Percentiles rank a stretch among this genome's conserved stretches.
Evolutionary conservation across 345 rosid genomes (phyloP).

Genomic region (Arabidopsis thaliana): TAIR10.1 NC_003076.8:7274001-7274500

Average conservation of each 20-base stretch:
- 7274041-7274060: slow-evolving; percentile 14
- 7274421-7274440: slow-evolving; percentile 33
- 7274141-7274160: slow-evolving; percentile 85
- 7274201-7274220: slow-evolving; percentile 97
- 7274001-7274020: slow-evolving; percentile 79
- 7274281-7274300: background rate
- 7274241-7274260: slow-evolving; percentile 72
- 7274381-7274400: slow-evolving; percentile 5
- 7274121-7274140: slow-evolving; percentile 49
- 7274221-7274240: slow-evolving; percentile 79
- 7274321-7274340: slow-evolving; percentile 5
- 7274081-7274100: background rate
- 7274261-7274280: slow-evolving; percentile 79
- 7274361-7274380: background rate
- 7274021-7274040: slow-evolving; percentile 62
- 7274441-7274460: slow-evolving; percentile 63
- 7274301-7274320: background rate
- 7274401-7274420: background rate
- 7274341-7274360: slow-evolving; percentile 8
- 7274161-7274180: slow-evolving; percentile 64
- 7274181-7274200: slow-evolving; percentile 71
- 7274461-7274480: slow-evolving; percentile 75
- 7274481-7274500: slow-evolving; percentile 94
- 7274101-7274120: slow-evolving; percentile 16
- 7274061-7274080: slow-evolving; percentile 10